A percentile compares a stretch with the other conserved stretches of the same genome.
These are phyloP conservation scores for Rhizopogon vulgaris DNA, from an alignment of 768 basidiomycete genomes.

Conservation along the genomic window DNA sequence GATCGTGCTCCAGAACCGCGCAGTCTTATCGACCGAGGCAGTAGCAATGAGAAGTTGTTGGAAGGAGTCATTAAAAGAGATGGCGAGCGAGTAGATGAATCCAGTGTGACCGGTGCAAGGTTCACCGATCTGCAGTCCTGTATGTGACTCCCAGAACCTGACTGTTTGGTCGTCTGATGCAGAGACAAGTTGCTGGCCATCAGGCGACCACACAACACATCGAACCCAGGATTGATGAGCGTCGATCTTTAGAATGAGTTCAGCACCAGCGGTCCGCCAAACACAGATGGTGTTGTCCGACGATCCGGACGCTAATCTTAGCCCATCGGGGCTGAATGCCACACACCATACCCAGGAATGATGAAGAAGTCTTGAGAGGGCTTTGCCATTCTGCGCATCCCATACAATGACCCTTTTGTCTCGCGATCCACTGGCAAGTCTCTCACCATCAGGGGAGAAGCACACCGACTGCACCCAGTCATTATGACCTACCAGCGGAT, in stretches of 20 bases:
- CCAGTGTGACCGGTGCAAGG: constrained; percentile 11
- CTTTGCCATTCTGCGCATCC: neutral
- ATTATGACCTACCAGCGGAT: constrained; percentile 2
- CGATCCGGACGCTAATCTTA: constrained; percentile 7
- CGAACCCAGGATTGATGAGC: neutral
- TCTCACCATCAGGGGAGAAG: constrained; percentile 36
- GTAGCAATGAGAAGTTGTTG: constrained; percentile 13
- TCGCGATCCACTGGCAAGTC: constrained; percentile 33
- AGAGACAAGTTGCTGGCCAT: neutral
- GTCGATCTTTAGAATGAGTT: neutral
- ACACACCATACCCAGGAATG: neutral
- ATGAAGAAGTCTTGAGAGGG: neutral
- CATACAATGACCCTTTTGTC: constrained; percentile 17
- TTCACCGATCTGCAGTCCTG: neutral
- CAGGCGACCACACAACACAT: neutral
- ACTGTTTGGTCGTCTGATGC: neutral
- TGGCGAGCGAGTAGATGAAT: constrained; percentile 17
- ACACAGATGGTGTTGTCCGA: neutral
- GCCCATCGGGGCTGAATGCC: constrained; percentile 5
- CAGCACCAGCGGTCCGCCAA: neutral
- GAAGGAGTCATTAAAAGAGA: constrained; percentile 19
- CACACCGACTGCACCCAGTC: constrained; percentile 25
- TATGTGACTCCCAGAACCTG: neutral
- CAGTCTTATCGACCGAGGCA: constrained; percentile 23
- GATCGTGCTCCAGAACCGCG: constrained; percentile 18